These are phyloP conservation scores for Trichoderma sp. DNA, from an alignment of 2,329 filamentous ascomycete genomes.

Conservation along the genomic window DNA sequence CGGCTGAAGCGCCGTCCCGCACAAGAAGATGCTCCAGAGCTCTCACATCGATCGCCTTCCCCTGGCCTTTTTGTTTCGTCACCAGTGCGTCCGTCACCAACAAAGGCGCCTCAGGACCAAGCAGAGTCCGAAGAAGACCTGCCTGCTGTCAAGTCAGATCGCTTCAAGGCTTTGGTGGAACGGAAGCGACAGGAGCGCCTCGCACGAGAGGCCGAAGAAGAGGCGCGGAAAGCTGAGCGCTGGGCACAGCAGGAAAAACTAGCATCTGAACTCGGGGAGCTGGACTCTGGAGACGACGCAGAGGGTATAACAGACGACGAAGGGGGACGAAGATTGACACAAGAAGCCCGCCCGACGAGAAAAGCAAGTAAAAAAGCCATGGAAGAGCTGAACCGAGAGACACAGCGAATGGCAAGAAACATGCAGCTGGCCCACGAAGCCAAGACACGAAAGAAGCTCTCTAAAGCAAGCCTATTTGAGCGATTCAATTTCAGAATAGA, in stretches of 20 bases:
- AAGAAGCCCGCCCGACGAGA: conserved; percentile 69
- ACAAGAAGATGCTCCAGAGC: conserved; percentile 36
- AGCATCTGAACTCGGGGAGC: conserved; percentile 43
- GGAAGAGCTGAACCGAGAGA: conserved; percentile 94
- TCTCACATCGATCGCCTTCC: conserved; percentile 37
- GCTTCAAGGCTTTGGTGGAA: conserved; percentile 73
- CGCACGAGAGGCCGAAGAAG: conserved; percentile 65
- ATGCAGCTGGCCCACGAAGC: conserved; percentile 91
- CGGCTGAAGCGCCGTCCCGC: conserved; percentile 45
- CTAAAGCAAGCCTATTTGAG: conserved; percentile 79
- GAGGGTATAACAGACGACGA: conserved; percentile 65
- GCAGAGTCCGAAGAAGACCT: conserved; percentile 53
- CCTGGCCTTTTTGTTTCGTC: conserved; percentile 63
- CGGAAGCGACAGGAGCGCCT: conserved; percentile 73
- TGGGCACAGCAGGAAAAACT: conserved; percentile 43
- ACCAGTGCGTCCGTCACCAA: conserved; percentile 45
- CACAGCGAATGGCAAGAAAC: conserved; percentile 84
- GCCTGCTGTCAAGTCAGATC: conserved; percentile 55
- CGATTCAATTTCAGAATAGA: conserved; percentile 74
- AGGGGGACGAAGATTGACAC: conserved; percentile 67
- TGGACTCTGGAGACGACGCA: conserved; percentile 45
- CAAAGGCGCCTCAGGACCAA: conserved; percentile 39
- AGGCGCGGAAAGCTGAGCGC: conserved; percentile 52
- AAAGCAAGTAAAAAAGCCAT: conserved; percentile 94
- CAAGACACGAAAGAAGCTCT: conserved; percentile 88